A percentile compares a stretch with the other conserved stretches of the same genome.
phyloP scores from a whole-genome alignment of 1,139 yeast species.

The Suhomyces ambrosiae region DNA sequence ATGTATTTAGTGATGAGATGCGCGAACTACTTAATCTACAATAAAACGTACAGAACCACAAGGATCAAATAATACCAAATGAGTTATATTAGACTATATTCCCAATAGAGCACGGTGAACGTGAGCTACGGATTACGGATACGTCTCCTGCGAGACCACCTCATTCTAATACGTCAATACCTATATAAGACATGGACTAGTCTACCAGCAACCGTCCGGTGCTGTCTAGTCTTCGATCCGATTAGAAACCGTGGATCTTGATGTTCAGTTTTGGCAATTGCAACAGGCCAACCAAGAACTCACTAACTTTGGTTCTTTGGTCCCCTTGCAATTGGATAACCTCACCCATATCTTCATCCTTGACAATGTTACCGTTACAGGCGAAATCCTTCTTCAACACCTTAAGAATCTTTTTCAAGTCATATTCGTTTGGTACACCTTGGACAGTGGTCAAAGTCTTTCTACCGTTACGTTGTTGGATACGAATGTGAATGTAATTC shows the following conservation, averaged over 20 bases:
- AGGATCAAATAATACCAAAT: too few species aligned
- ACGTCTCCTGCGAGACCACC: too few species aligned
- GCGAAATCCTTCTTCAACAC: constrained; percentile 97
- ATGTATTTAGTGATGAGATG: too few species aligned
- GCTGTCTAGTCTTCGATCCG: not conserved
- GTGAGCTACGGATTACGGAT: too few species aligned
- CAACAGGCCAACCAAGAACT: constrained; percentile 84
- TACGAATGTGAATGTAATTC: constrained; percentile 96
- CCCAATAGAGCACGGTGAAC: too few species aligned
- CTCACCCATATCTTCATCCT: constrained; percentile 95
- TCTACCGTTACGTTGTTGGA: constrained; percentile 99
- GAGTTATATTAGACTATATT: too few species aligned
- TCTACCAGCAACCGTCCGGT: not conserved
- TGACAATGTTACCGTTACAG: constrained; percentile 97
- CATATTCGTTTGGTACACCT: constrained; percentile 95
- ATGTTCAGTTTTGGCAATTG: constrained; percentile 94
- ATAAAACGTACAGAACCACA: too few species aligned
- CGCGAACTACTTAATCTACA: too few species aligned
- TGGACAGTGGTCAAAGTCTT: constrained; percentile 98
- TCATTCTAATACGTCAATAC: too few species aligned
- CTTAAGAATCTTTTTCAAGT: constrained; percentile 88
- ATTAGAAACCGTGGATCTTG: constrained; percentile 95
- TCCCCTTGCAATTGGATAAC: constrained; percentile 98
- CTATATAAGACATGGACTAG: not conserved
- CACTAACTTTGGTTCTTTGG: constrained; percentile 95